Evolutionary conservation across 352 stramenopile genomes (phyloP), one percentile per base, ranked within the genome.

Genomic region (Blastocystis sp.): DNA sequence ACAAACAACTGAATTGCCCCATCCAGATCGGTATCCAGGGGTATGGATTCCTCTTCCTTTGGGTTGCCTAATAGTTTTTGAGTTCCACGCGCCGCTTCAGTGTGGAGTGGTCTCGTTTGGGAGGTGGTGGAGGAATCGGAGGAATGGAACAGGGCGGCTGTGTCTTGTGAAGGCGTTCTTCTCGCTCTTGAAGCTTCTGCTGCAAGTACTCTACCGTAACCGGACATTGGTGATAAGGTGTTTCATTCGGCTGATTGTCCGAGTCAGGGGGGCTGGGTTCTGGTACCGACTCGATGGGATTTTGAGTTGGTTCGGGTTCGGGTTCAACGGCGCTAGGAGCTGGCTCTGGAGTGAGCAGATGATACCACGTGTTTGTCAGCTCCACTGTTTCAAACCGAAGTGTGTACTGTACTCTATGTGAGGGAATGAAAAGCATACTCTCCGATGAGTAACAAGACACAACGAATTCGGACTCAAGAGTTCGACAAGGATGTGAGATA

Each of bases 51-150:
- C n/a, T n/a, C n/a, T n/a, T n/a, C n/a, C n/a, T n/a, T n/a, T n/a
- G n/a, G n/a, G n/a, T n/a, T n/a, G n/a, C n/a, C n/a, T 27, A 72
- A 78, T 78, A 78, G 48, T 78, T 78, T 14, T 44, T 34, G 7
- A 78, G 34, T 59, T 63, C 48, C 4, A 78, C 27, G 7, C 42
- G 21, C 24, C 6, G 24, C 8, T 7, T 27, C 29, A 4, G 8
- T 57, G 9, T 16, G 24, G 56, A 18, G 32, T 78, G 67, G 49
- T 78, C 42, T 38, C 67, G 40, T 42, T 61, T 59, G 0, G 24
- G 38, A 44, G 67, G 67, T 1, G 40, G 67, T n/a, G 67, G 67
- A 59, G 67, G 67, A 44, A 78, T 78, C 4, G 49, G 44, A 24
- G 67, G 67, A 34, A 44, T 14, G 8, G 36, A 32, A 27, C 67